These are phyloP conservation scores for Solanum lycopersicoides DNA, from an alignment of 257 asterid genomes.

Conservation along the genomic window DNA sequence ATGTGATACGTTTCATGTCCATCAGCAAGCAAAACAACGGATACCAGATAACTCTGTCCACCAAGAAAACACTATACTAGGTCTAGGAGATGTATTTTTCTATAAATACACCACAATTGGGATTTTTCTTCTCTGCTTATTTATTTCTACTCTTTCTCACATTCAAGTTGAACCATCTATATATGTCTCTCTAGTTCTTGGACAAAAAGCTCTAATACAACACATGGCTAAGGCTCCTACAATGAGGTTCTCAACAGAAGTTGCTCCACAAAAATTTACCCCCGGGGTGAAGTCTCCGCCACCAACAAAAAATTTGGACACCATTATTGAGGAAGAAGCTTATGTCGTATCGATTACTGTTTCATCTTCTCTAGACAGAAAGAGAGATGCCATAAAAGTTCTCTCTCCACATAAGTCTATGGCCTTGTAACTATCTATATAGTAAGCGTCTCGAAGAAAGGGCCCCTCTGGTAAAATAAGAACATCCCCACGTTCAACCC, in stretches of 20 bases:
- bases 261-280: constrained; percentile 43
- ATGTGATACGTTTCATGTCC: neutral
- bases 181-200: neutral
- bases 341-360: constrained; percentile 9
- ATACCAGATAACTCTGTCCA: neutral
- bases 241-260: constrained; percentile 37
- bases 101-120: constrained; percentile 9
- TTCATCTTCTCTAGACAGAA: neutral
- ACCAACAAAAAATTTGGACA: constrained; percentile 25
- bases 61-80: neutral
- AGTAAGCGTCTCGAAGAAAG: neutral
- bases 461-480: neutral
- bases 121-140: neutral
- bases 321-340: constrained; percentile 51
- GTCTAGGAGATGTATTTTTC: neutral
- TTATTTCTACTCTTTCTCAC: neutral
- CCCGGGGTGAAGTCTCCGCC: constrained; percentile 30
- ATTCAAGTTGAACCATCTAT: neutral
- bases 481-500: neutral
- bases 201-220: neutral
- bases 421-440: neutral
- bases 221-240: constrained; percentile 30
- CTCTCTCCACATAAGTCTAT: constrained; percentile 1
- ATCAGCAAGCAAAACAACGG: no score
- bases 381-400: constrained; percentile 7